Base-by-base conservation (phyloP, 2,329 filamentous ascomycete genomes). In the Cercospora zeae-maydis region DNA sequence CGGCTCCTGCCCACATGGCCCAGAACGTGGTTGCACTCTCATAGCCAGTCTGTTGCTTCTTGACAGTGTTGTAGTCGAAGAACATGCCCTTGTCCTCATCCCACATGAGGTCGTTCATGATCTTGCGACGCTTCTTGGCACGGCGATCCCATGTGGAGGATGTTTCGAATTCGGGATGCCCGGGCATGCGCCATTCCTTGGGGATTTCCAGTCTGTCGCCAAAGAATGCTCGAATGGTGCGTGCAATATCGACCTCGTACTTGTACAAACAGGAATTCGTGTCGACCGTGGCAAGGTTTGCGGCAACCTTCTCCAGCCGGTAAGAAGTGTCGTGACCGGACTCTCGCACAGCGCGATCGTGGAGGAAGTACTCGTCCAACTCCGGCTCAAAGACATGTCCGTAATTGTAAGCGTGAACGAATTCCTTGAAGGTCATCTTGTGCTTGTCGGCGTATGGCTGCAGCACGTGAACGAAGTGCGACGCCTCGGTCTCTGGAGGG, bases 301-400 rank as follows among this genome's bases (percentile, higher is more conserved):
- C 95, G 71, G 90, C 93, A 24, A 96, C 84, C 52, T 87, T 88
- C 78, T 98, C 95, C 19, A 99, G 83, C 16, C 95, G 91, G 78
- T 98, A 98, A 14, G 91, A 91, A 2, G 95, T 99, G 75, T 99
- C 95, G 76, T 99, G 95, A 11, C 95, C 95, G 16, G 93, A 97
- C 77, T 99, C 95, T 69, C 95, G 89, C 34, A 98, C 93, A 1
- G 93, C 93, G 63, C 95, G 90, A 75, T 99, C 95, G 75, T 99
- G 95, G 74, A 96, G 80, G 79, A 98, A 98, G 78, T 98, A 99
- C 52, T 93, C 87, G 73, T 99, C 95, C 13, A 99, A 82, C 66
- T 96, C 91, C 0, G 93, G 92, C 78, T 98, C 93, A 52, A 82
- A 77, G 27, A 99, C 84, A 57, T 85, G 76, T 19, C 88, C 86